Base-by-base conservation (phyloP, 2,329 filamentous ascomycete species). In the Ascochyta lentis region DNA sequence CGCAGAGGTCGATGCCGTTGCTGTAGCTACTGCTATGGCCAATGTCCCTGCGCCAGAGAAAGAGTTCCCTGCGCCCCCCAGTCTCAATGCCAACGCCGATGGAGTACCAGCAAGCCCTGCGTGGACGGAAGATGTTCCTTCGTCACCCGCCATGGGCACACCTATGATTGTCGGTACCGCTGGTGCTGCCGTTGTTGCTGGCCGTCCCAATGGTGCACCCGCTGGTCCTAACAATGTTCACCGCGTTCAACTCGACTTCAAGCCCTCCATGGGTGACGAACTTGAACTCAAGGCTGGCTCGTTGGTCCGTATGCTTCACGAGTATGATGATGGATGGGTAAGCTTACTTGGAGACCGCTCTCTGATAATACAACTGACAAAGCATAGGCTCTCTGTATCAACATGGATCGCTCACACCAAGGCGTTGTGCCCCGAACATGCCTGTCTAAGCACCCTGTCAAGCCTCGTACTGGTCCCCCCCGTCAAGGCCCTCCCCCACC, bases 271-370 rank as follows among this genome's bases (percentile, higher is more conserved):
- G 83, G 89, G 92, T 6, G 95, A 99, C 71, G 95, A 99, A 77
- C 82, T 99, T 70, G 90, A 87, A 60, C 83, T 99, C 40, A 84
- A 81, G 60, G 86, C 89, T 54, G 95, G 95, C 48, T 88, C 96
- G 60, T 82, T 99, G 44, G 91, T 98, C 46, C 86, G 94, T 61
- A 81, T 99, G 61, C 82, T 98, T 48, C 94, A 98, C 71, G 93
- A 96, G 77, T 99, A 98, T 69, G 95, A 99, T 72, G 95, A 99
- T 78, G 95, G 95, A 69, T 99, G 95, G 95, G 91, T 94, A 84
- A 84, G 90, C 83, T 29, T 10, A 5, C 15, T 23, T 34, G 13
- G 3, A 41, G 13, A 2, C n/a, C 8, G 27, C 16, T 2, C 23
- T 2, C 1, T 37, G 54, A 45, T 51, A 27, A 6, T 22, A 2